Evolutionary conservation across 1,284 basidiomycete genomes (phyloP).

Genomic region (Coniophora puteana): DNA sequence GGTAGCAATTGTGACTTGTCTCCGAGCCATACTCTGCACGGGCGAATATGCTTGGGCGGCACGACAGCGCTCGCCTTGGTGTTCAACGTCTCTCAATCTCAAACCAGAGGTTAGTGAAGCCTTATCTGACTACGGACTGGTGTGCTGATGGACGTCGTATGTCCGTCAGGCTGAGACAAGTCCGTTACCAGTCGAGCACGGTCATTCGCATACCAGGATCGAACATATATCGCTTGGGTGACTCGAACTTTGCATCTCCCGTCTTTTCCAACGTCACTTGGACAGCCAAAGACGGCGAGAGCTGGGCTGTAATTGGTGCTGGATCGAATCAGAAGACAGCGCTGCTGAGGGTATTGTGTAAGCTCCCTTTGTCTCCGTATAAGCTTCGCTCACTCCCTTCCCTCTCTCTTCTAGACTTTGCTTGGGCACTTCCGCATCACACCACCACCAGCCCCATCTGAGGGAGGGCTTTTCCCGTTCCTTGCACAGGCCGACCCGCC

Average conservation of each 20-base stretch:
- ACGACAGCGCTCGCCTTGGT: too few species aligned
- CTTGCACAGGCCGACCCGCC: constrained; percentile 37
- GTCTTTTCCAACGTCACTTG: constrained; percentile 55
- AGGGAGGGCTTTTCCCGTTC: constrained; percentile 75
- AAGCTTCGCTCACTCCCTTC: too few species aligned
- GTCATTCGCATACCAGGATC: constrained; percentile 41
- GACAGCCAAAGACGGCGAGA: constrained; percentile 58
- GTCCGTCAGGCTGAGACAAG: too few species aligned
- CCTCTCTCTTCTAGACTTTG: constrained; percentile 58
- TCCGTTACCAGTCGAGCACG: too few species aligned
- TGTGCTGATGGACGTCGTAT: too few species aligned
- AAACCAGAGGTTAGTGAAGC: too few species aligned
- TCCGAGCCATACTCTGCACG: too few species aligned
- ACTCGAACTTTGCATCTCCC: constrained; percentile 38
- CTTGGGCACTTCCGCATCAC: constrained; percentile 65
- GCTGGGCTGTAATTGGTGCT: constrained; percentile 69
- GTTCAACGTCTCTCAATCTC: too few species aligned
- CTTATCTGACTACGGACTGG: too few species aligned
- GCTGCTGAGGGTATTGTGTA: constrained; percentile 64
- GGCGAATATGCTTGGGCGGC: too few species aligned
- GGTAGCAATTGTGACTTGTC: too few species aligned
- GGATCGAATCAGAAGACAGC: constrained; percentile 48
- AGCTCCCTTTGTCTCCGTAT: constrained; percentile 6
- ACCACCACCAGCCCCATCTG: constrained; percentile 53
- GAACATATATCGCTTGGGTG: constrained; percentile 50